A percentile compares a stretch with the other conserved stretches of the same genome.
phyloP scores from a whole-genome alignment of 108 stramenopile species.

The Pseudonitzschia multiseries region DNA sequence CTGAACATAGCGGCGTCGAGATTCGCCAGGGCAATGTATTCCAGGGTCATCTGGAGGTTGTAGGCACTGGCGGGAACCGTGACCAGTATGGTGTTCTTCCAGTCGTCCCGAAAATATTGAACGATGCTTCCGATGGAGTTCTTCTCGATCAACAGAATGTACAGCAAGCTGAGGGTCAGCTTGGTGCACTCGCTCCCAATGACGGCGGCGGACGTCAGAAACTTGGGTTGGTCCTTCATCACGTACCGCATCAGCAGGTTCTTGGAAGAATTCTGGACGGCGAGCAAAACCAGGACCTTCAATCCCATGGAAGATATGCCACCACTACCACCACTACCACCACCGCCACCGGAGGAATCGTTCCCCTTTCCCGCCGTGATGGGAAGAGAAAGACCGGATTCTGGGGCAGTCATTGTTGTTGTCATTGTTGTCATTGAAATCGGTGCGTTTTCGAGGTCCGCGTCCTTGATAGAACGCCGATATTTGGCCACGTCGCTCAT shows the following conservation, averaged over 20 bases:
- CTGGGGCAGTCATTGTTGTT: too few relatives aligned
- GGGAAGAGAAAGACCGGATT: too few relatives aligned
- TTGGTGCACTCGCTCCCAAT: slow-evolving; percentile 70
- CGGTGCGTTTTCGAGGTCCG: too few relatives aligned
- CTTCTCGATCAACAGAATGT: slow-evolving; percentile 60
- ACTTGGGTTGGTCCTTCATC: slow-evolving; percentile 74
- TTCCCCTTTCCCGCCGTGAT: too few relatives aligned
- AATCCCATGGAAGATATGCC: slow-evolving; percentile 42
- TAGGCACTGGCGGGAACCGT: slow-evolving; percentile 92
- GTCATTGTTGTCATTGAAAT: too few relatives aligned
- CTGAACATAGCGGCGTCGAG: slow-evolving; percentile 91
- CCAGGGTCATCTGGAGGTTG: slow-evolving; percentile 93
- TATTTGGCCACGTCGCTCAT: too few relatives aligned
- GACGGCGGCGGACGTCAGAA: slow-evolving; percentile 75
- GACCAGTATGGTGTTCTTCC: slow-evolving; percentile 72
- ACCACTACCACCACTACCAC: not conserved
- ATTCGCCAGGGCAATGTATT: slow-evolving; percentile 93
- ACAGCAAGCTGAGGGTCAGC: slow-evolving; percentile 47
- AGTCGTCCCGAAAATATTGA: slow-evolving; percentile 65
- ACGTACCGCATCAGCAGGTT: slow-evolving; percentile 81
- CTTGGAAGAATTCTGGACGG: slow-evolving; percentile 81
- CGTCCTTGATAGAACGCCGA: too few relatives aligned
- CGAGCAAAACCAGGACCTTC: slow-evolving; percentile 72
- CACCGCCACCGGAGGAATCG: too few relatives aligned
- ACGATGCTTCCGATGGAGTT: slow-evolving; percentile 32